Evolutionary conservation across 768 basidiomycete genomes (phyloP).

Genomic region (Phlegmacium glaucopus): DNA sequence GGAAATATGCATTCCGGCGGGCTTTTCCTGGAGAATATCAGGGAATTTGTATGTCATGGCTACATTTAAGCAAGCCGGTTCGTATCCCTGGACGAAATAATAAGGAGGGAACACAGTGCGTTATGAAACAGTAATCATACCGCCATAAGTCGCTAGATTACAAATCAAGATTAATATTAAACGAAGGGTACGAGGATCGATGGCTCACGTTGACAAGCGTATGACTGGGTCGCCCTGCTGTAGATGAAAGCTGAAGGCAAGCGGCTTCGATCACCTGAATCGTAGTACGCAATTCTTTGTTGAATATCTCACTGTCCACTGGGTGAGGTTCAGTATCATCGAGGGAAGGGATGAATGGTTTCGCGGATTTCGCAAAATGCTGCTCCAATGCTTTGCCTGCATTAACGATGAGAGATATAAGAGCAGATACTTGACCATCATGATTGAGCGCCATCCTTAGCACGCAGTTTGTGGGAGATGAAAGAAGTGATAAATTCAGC

Average conservation of each 20-base stretch:
- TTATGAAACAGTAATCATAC: slow-evolving; percentile 3
- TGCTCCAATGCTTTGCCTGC: slow-evolving; percentile 19
- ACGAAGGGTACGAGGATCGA: neutral
- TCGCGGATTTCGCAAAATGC: slow-evolving; percentile 16
- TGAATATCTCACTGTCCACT: slow-evolving; percentile 10
- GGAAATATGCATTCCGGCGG: slow-evolving; percentile 25
- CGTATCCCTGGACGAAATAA: slow-evolving; percentile 6
- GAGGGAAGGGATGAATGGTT: slow-evolving; percentile 23
- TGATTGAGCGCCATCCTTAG: no score
- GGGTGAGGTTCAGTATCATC: slow-evolving; percentile 19
- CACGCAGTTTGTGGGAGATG: no score
- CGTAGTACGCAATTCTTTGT: slow-evolving; percentile 16
- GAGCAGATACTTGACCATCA: slow-evolving; percentile 7
- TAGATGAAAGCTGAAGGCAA: slow-evolving; percentile 24
- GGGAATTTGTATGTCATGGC: slow-evolving; percentile 19
- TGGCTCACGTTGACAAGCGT: slow-evolving; percentile 22
- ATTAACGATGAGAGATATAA: slow-evolving; percentile 15
- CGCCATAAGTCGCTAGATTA: slow-evolving; percentile 3
- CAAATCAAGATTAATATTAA: neutral
- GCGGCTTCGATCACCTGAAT: slow-evolving; percentile 25
- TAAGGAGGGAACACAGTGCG: no score
- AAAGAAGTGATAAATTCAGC: no score
- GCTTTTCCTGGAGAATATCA: slow-evolving; percentile 23
- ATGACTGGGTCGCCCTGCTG: slow-evolving; percentile 20
- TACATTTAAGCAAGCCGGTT: slow-evolving; percentile 20